These are phyloP conservation scores for Cucumis melo DNA, from an alignment of 306 rosid genomes.

Conservation along the genomic window DNA sequence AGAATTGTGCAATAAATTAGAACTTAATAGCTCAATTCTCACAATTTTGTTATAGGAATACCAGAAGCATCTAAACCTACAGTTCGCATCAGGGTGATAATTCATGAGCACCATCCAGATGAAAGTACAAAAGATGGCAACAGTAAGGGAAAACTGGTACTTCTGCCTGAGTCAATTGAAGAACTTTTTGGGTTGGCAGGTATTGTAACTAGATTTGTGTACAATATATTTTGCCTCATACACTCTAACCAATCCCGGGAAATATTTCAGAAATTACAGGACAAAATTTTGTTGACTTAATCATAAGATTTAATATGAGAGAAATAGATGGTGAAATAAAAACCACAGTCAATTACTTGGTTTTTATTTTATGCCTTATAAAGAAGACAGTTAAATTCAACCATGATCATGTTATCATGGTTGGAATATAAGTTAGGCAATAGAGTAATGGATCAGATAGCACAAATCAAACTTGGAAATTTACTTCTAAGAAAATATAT, in stretches of 20 bases:
- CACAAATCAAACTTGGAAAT: neutral
- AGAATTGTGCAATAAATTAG: neutral
- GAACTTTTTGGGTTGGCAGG: slow-evolving; percentile 60
- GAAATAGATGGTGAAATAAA: neutral
- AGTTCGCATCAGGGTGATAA: slow-evolving; percentile 38
- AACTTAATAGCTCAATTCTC: neutral
- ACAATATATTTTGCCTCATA: neutral
- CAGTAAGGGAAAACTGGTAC: slow-evolving; percentile 38
- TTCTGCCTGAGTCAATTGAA: slow-evolving; percentile 60
- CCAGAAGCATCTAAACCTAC: slow-evolving; percentile 16
- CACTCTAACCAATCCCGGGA: neutral
- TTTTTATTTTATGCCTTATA: neutral
- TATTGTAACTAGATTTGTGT: slow-evolving; percentile 21
- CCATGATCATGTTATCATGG: neutral
- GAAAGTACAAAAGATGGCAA: slow-evolving; percentile 30
- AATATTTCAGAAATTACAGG: neutral
- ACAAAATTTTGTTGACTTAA: neutral
- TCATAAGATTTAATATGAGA: neutral
- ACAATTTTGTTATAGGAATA: slow-evolving; percentile 26
- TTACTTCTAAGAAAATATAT: neutral
- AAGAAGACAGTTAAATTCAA: neutral
- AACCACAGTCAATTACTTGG: neutral
- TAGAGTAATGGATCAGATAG: neutral
- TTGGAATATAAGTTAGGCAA: neutral
- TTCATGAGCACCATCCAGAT: slow-evolving; percentile 55